Evolutionary conservation across 2,329 filamentous ascomycete genomes (phyloP), one percentile per base, ranked within the genome.

Genomic region (Fusarium acutatum): DNA sequence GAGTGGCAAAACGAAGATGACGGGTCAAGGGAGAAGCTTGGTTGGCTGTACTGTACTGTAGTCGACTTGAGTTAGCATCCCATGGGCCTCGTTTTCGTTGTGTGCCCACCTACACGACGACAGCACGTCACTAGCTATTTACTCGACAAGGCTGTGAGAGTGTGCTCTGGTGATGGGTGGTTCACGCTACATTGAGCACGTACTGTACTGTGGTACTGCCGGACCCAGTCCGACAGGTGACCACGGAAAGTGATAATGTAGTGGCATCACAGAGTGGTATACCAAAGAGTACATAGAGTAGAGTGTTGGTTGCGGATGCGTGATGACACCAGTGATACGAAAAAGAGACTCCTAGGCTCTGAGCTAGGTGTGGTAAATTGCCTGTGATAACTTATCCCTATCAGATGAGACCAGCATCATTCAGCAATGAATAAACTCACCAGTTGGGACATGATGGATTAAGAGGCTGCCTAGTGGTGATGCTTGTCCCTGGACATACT

Each of bases 1-100:
- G 34, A 71, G 68, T 71, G 68, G 67, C 67, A 53, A 69, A 60
- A 52, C 13, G 32, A 52, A 52, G 57, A 41, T 40, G 47, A 70
- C 56, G 49, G 38, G n/a, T 26, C 15, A 26, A 22, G 32, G 50
- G 49, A 47, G 10, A 34, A 26, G 28, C 24, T 58, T 35, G 40
- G 30, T 26, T 26, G 14, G 44, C 26, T 30, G 20, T 28, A 22
- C 43, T 10, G n/a, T 26, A 20, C 15, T 41, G 37, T 18, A 37
- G 35, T 68, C 47, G 35, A 38, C 44, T 44, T 64, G 50, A 46
- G 38, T 64, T 56, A 49, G 44, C 44, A 69, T 57, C 22, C 28
- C 22, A 50, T 41, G 35, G 50, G 38, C 43, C 44, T 64, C 59
- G 65, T 69, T 53, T 62, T 53, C 37, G 58, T 63, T 40, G 28